Conservation (phyloP, 495 filamentous ascomycete species). For the Barbatosphaeria neglecta region DNA sequence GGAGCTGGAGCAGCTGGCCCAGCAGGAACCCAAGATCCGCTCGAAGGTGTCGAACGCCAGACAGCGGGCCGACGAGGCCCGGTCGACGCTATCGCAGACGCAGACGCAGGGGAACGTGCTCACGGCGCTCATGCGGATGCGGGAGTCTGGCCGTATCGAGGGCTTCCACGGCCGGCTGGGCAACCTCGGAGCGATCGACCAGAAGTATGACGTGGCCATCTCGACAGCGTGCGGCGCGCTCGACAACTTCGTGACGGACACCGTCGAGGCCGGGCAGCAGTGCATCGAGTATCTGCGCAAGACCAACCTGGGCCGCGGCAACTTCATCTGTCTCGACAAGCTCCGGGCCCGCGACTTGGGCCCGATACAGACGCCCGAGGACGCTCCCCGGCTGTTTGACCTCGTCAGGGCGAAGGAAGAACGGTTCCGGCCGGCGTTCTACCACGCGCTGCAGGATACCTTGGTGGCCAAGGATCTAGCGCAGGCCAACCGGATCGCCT, state of each 20-base stretch:
- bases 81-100: constrained; percentile 73
- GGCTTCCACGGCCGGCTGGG: constrained; percentile 94
- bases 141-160: constrained; percentile 90
- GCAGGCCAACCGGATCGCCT: constrained; percentile 92
- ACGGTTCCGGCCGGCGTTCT: constrained; percentile 84
- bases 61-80: constrained; percentile 91
- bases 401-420: constrained; percentile 81
- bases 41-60: constrained; percentile 74
- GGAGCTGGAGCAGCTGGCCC: constrained; percentile 56
- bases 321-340: constrained; percentile 91
- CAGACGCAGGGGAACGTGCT: constrained; percentile 91
- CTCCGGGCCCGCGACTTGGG: constrained; percentile 64
- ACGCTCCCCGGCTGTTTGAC: constrained; percentile 85
- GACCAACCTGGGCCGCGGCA: constrained; percentile 93
- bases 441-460: constrained; percentile 84
- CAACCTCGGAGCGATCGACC: constrained; percentile 89
- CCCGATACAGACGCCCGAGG: constrained; percentile 76
- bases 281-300: constrained; percentile 96
- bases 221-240: constrained; percentile 87
- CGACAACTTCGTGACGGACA: constrained; percentile 92
- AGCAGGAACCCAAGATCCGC: constrained; percentile 70
- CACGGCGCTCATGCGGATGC: constrained; percentile 81
- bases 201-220: constrained; percentile 90
- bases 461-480: constrained; percentile 84
- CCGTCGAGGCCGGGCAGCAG: constrained; percentile 87